Percentiles rank a stretch among this genome's conserved stretches.
Conservation (phyloP, 2,329 filamentous ascomycete genomes). For the Clonostachys rhizophaga region DNA sequence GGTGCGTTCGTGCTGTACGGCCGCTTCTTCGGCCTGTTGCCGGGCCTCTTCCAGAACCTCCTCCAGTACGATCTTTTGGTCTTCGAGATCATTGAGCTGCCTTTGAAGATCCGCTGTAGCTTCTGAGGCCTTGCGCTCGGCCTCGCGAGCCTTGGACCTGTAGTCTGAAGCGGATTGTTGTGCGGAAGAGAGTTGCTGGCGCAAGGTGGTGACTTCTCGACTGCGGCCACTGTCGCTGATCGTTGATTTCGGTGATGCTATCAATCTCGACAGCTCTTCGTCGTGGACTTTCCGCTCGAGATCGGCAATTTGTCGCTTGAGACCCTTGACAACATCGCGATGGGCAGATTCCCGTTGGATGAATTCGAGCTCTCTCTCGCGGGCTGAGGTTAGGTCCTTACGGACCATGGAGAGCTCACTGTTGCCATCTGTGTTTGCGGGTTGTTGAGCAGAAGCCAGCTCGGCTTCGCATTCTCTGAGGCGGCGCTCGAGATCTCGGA, state of each 20-base stretch:
- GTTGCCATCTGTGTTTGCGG: slow-evolving; percentile 32
- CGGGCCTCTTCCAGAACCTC: slow-evolving; percentile 53
- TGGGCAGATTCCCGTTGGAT: slow-evolving; percentile 61
- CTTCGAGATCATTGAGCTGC: slow-evolving; percentile 52
- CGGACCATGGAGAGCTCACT: slow-evolving; percentile 57
- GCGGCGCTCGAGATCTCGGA: slow-evolving; percentile 60
- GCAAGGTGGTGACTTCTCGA: slow-evolving; percentile 50
- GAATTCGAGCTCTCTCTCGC: slow-evolving; percentile 62
- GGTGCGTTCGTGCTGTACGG: slow-evolving; percentile 23
- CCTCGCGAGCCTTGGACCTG: slow-evolving; percentile 42
- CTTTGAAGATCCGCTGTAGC: slow-evolving; percentile 42
- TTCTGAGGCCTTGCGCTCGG: slow-evolving; percentile 38
- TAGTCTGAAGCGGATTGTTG: slow-evolving; percentile 55
- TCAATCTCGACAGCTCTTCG: slow-evolving; percentile 47
- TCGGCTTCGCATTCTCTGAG: slow-evolving; percentile 49
- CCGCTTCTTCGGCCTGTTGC: slow-evolving; percentile 42
- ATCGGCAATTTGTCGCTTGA: slow-evolving; percentile 61
- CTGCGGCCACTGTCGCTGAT: slow-evolving; percentile 45
- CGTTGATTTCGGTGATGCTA: slow-evolving; percentile 38
- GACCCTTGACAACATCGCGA: slow-evolving; percentile 55
- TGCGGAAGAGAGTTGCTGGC: slow-evolving; percentile 55
- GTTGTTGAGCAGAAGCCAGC: slow-evolving; percentile 23
- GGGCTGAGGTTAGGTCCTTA: slow-evolving; percentile 56
- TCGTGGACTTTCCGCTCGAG: slow-evolving; percentile 66
- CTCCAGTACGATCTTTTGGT: slow-evolving; percentile 53